phyloP scores from a whole-genome alignment of 2,329 filamentous ascomycete genomes.

The Madurella mycetomatis region DNA sequence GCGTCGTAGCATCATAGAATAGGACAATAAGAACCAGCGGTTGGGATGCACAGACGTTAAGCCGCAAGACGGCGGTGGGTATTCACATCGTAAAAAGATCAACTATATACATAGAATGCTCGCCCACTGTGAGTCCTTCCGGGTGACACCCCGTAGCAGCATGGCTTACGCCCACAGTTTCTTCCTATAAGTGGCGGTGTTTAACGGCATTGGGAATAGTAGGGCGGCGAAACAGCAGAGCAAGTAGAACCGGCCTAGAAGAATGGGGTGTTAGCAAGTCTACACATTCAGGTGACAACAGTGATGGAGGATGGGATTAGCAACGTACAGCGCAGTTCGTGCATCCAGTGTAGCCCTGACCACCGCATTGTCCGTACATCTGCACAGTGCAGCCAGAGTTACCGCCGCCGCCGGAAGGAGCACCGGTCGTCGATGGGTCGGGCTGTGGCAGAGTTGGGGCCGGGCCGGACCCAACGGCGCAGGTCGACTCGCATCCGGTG shows the following conservation, averaged over 20 bases:
- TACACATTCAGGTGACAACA: background rate
- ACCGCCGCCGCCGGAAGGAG: slow-evolving; percentile 19
- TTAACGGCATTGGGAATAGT: slow-evolving; percentile 37
- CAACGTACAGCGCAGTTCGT: slow-evolving; percentile 36
- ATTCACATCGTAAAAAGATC: slow-evolving; percentile 7
- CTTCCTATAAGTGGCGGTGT: no score
- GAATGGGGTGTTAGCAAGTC: slow-evolving; percentile 2
- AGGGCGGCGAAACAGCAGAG: slow-evolving; percentile 34
- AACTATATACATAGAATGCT: slow-evolving; percentile 19
- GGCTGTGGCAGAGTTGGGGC: slow-evolving; percentile 17
- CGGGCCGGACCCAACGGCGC: slow-evolving; percentile 30
- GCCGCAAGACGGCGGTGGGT: background rate
- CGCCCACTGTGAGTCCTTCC: no score
- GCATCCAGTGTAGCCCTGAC: slow-evolving; percentile 39
- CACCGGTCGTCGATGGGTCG: background rate
- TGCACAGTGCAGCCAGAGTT: slow-evolving; percentile 30
- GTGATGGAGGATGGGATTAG: background rate
- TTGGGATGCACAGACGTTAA: background rate
- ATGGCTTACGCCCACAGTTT: no score
- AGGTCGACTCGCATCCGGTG: slow-evolving; percentile 39
- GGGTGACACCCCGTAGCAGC: no score
- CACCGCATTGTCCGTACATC: slow-evolving; percentile 38
- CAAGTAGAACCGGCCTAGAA: slow-evolving; percentile 32
- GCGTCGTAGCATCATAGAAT: background rate
- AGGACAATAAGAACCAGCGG: background rate